Evolutionary conservation across 805 yeast genomes (phyloP), one percentile per base, ranked within the genome.

Genomic region (Pichia heedii): DNA sequence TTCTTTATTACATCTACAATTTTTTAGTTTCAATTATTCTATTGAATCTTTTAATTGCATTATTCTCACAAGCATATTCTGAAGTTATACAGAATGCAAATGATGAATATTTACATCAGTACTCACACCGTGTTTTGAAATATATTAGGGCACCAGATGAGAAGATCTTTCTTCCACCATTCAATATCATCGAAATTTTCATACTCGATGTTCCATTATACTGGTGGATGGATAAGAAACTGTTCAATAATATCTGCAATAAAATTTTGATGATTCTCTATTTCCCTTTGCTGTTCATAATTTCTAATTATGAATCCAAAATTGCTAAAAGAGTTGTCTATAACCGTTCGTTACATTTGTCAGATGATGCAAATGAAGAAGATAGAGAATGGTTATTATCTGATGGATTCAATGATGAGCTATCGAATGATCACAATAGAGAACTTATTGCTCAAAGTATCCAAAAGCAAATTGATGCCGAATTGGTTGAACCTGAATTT

Each of bases 71-170:
- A 39, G 93, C 95, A 0, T 87, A 87, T 57, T 79, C 84, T 37
- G 76, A 76, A 43, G 86, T 87, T 50, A 82, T 81, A 40, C 90
- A 77, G 38, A 84, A 86, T 65, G 87, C 95, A 1, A 76, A 81
- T 18, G 86, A 84, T 56, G 95, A 87, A 59, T 87, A 81, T 57
- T 73, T 86, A 68, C 94, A 94, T 0, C 71, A 85, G 42, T 84
- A 84, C 51, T 84, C 95, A 4, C 83, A 83, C 49, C 85, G 87
- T 67, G 85, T 94, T 0, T 70, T 87, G 52, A 71, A 89, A 48
- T 87, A 83, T 58, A 78, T 86, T 42, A 71, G 96, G 53, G 95
- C 95, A 0, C 96, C 96, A 0, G 96, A 87, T 64, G 81, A 78
- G 45, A 78, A 83, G 55, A 83, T 86, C 34, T 87, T 77, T 58